phyloP scores from a whole-genome alignment of 768 basidiomycete genomes.

The Tulasnella sp. region DNA sequence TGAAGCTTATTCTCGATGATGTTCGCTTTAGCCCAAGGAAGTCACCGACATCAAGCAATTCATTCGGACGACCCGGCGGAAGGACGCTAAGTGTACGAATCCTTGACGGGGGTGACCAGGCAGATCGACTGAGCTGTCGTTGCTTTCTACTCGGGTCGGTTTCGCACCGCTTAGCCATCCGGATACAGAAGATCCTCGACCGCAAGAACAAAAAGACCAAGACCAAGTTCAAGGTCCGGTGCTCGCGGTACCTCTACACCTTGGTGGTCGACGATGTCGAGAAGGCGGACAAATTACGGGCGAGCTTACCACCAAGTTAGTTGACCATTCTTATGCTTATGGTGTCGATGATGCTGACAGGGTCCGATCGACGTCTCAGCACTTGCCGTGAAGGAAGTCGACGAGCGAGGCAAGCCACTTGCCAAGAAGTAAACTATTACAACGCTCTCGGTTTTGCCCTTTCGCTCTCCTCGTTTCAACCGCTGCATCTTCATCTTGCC shows the following conservation, averaged over 20 bases:
- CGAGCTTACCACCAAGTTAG: slow-evolving; percentile 91
- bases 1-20: background rate
- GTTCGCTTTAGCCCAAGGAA: slow-evolving; percentile 70
- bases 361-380: background rate
- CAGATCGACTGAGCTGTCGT: slow-evolving; percentile 1
- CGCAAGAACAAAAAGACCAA: slow-evolving; percentile 57
- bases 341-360: background rate
- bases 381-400: slow-evolving; percentile 16
- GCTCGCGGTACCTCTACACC: slow-evolving; percentile 97
- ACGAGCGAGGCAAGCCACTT: background rate
- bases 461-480: background rate
- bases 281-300: slow-evolving; percentile 97
- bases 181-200: slow-evolving; percentile 91
- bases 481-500: background rate
- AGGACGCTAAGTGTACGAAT: slow-evolving; percentile 61
- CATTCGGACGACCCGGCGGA: slow-evolving; percentile 93
- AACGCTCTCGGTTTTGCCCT: background rate
- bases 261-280: slow-evolving; percentile 91
- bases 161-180: slow-evolving; percentile 75
- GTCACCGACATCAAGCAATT: slow-evolving; percentile 98
- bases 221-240: slow-evolving; percentile 99
- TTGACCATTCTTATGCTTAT: background rate
- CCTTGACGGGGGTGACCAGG: slow-evolving; percentile 59
- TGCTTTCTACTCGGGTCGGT: too few species aligned
- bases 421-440: slow-evolving; percentile 9